A percentile compares a stretch with the other conserved stretches of the same genome.
Conservation (phyloP, 108 stramenopile species). For the Skeletonema marinoi region DNA sequence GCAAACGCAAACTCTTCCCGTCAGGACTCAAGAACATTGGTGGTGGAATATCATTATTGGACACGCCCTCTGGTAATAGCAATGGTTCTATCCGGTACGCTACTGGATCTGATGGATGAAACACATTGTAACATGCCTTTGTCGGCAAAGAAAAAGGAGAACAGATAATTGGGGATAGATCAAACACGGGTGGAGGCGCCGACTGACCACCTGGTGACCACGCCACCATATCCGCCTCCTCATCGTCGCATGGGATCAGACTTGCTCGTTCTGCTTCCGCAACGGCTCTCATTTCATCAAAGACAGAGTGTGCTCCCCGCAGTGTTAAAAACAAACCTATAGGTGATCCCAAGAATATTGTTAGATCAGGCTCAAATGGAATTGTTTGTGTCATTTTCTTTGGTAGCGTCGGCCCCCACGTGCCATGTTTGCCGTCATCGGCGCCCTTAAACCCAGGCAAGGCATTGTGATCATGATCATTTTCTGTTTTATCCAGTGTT, state of each 20-base stretch:
- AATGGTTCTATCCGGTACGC: slow-evolving; percentile 83
- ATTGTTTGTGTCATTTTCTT: slow-evolving; percentile 55
- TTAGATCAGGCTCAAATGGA: slow-evolving; percentile 75
- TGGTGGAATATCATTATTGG: slow-evolving; percentile 50
- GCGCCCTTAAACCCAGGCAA: background rate
- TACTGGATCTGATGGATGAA: slow-evolving; percentile 82
- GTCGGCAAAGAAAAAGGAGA: slow-evolving; percentile 80
- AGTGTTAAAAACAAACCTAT: slow-evolving; percentile 81
- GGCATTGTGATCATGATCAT: background rate
- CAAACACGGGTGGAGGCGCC: slow-evolving; percentile 40
- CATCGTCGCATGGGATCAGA: slow-evolving; percentile 50
- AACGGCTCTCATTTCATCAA: slow-evolving; percentile 67
- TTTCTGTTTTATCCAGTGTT: slow-evolving; percentile 9
- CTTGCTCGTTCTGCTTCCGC: slow-evolving; percentile 49
- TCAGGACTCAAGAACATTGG: slow-evolving; percentile 69
- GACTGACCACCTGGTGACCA: background rate
- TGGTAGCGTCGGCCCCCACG: slow-evolving; percentile 75
- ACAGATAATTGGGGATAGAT: slow-evolving; percentile 47
- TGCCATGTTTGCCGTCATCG: slow-evolving; percentile 51
- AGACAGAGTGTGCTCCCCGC: slow-evolving; percentile 79
- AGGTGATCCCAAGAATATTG: slow-evolving; percentile 81
- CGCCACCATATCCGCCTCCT: slow-evolving; percentile 19
- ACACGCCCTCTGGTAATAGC: slow-evolving; percentile 54
- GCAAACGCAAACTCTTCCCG: slow-evolving; percentile 73
- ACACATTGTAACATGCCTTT: slow-evolving; percentile 71